A percentile compares a stretch with the other conserved stretches of the same genome.
phyloP scores from a whole-genome alignment of 352 stramenopile species.

The Phytophthora constricta region DNA sequence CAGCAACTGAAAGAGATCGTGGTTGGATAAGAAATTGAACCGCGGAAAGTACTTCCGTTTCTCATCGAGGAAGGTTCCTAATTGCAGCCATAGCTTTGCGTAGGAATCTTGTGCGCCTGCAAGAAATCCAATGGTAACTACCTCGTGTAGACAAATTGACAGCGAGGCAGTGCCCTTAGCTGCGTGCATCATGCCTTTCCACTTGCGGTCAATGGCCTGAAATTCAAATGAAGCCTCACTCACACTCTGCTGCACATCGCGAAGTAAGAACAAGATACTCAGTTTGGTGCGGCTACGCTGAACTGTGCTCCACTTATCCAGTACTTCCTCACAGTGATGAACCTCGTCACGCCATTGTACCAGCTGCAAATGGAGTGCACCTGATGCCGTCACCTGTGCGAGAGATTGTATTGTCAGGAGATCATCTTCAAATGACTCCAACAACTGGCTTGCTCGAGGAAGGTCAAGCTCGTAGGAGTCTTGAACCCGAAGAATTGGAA shows the following conservation, averaged over 20 bases:
- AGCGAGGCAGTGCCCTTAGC: slow-evolving; percentile 57
- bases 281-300: slow-evolving; percentile 64
- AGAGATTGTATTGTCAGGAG: slow-evolving; percentile 64
- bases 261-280: slow-evolving; percentile 50
- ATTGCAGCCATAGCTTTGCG: slow-evolving; percentile 64
- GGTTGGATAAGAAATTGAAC: slow-evolving; percentile 71
- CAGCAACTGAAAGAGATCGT: slow-evolving; percentile 66
- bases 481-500: slow-evolving; percentile 51
- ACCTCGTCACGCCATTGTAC: slow-evolving; percentile 69
- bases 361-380: slow-evolving; percentile 44
- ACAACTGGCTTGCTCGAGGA: slow-evolving; percentile 32
- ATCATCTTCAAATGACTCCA: slow-evolving; percentile 61
- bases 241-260: slow-evolving; percentile 66
- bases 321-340: slow-evolving; percentile 60
- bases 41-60: slow-evolving; percentile 65
- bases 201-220: slow-evolving; percentile 70
- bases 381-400: slow-evolving; percentile 50
- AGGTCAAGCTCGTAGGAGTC: slow-evolving; percentile 60
- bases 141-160: slow-evolving; percentile 59
- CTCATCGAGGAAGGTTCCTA: slow-evolving; percentile 61
- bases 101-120: slow-evolving; percentile 45
- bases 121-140: slow-evolving; percentile 65
- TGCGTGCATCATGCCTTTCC: slow-evolving; percentile 70
- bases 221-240: slow-evolving; percentile 64
- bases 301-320: slow-evolving; percentile 61